Base-by-base conservation (phyloP, 345 rosid genomes). In the Eucalyptus guilfoylei region DNA sequence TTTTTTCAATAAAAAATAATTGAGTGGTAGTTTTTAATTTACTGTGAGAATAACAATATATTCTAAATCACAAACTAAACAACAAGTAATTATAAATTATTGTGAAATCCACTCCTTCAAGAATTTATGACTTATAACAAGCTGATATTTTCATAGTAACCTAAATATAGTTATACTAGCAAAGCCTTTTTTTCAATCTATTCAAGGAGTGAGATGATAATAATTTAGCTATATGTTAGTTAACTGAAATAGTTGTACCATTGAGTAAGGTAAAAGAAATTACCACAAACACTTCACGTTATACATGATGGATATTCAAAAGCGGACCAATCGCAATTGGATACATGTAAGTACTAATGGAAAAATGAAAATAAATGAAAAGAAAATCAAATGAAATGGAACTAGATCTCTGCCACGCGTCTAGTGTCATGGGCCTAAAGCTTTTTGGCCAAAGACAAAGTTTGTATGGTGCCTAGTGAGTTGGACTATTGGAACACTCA, bases 61-160 rank as follows among this genome's bases (percentile, higher is more conserved):
- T 52, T 52, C 0, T 52, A 52, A 19, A 52, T 52, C 11, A 19
- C 24, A 52, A 52, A 52, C 9, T 52, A 52, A 52, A 52, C 8
- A 52, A 52, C 0, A 52, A 52, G 19, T 52, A 0, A 52, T 52
- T 19, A 52, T 19, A 52, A 52, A 52, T 19, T 3, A 52, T 19
- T 52, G 4, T 52, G 0, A 19, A 0, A 0, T 4, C 2, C 0
- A 52, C 0, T 19, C 24, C 0, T 52, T 52, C 1, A 19, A 52
- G 58, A 52, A 19, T 52, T 52, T 19, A 0, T 19, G 5, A 52
- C 58, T 52, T 52, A 19, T 52, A 19, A 3, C 0, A 52, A 8
- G 1, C 0, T 0, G 0, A 52, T 19, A 52, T 52, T 52, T 5
- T 52, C 55, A 52, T 52, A 8, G 24, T 52, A 52, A 52, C 24